Evolutionary conservation across 371 early-diverging fungal species (phyloP).

Genomic region (Zychaea mexicana): DNA sequence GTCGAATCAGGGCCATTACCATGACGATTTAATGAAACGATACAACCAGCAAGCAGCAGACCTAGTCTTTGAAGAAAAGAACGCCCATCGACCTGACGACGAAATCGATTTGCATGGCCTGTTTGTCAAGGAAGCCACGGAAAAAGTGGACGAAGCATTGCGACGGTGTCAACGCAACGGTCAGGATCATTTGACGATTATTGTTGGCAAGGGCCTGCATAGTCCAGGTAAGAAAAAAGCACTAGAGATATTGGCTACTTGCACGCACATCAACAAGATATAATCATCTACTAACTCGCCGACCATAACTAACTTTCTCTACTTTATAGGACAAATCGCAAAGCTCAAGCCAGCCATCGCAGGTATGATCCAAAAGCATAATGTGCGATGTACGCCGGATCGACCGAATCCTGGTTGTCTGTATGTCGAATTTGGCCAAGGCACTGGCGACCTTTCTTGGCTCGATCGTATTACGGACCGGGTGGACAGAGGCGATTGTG

Average conservation of each 20-base stretch:
- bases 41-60: constrained; percentile 59
- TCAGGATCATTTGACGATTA: constrained; percentile 50
- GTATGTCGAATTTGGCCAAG: constrained; percentile 56
- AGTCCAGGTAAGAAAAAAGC: constrained; percentile 54
- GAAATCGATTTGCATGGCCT: constrained; percentile 67
- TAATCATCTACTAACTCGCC: too few species aligned
- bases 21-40: constrained; percentile 54
- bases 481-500: constrained; percentile 33
- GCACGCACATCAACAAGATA: too few species aligned
- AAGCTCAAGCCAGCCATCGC: constrained; percentile 66
- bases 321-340: constrained; percentile 49
- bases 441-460: constrained; percentile 50
- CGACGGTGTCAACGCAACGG: constrained; percentile 43
- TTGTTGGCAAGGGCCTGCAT: constrained; percentile 66
- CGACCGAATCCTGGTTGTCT: constrained; percentile 67
- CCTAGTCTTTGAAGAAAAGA: constrained; percentile 53
- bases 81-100: constrained; percentile 41
- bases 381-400: constrained; percentile 56
- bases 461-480: constrained; percentile 35
- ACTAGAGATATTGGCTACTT: too few species aligned
- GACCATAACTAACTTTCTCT: too few species aligned
- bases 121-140: constrained; percentile 60
- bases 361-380: constrained; percentile 54
- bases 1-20: constrained; percentile 54
- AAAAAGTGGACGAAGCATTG: constrained; percentile 54